Evolutionary conservation across 148 eudicot genomes (phyloP), one percentile per base, ranked within the genome.

Genomic region (Fagopyrum tataricum): DNA sequence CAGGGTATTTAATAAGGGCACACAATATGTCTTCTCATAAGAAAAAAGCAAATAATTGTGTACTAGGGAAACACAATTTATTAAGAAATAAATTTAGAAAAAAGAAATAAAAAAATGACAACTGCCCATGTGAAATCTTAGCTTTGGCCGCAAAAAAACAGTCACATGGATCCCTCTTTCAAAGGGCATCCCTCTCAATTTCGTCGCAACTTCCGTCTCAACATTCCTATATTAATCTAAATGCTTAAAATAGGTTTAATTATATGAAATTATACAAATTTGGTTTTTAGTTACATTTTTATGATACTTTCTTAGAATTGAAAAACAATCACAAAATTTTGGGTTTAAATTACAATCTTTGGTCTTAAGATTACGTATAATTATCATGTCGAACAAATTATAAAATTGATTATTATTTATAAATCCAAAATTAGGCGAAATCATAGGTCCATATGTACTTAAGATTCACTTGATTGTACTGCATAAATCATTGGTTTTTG

Each of bases 81-180:
- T 56, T 5, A 20, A 56, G 9, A 55, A 55, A 55, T 21, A 59
- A 59, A 49, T 1, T 31, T 26, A 31, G n/a, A n/a, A 13, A 14
- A 49, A 59, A 12, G 11, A 10, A 24, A 23, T 9, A 11, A 59
- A 23, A 59, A 23, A 59, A 59, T 24, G 66, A 59, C 66, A 23
- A 59, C 39, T 59, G 66, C 66, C 66, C 66, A 59, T 59, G 66
- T 59, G 66, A 59, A 59, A 11, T 59, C 66, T 59, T 59, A 59
- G 66, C 66, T 59, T 59, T 59, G 39, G 14, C 66, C 66, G 66
- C 66, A 59, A 59, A 59, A 31, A 23, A 59, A 59, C 66, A 59
- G 66, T 59, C 66, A 59, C 66, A 59, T 59, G 66, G 66, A 59
- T 59, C 66, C 66, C 66, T 59, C 39, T 59, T 59, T 8, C 10